Evolutionary conservation across 2,329 filamentous ascomycete genomes (phyloP).

Genomic region (Fusarium euwallaceae): DNA sequence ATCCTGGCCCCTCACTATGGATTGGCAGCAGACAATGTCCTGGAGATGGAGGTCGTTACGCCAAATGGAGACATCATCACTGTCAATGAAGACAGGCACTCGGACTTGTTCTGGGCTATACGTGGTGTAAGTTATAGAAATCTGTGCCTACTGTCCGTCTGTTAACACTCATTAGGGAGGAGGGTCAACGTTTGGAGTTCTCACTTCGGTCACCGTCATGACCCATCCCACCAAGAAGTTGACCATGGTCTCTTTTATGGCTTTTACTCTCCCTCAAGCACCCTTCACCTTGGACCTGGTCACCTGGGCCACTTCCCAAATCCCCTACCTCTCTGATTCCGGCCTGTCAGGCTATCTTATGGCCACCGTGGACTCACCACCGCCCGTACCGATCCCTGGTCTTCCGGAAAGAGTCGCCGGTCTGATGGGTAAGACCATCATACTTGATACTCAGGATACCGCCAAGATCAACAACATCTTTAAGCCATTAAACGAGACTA

Average conservation of each 20-base stretch:
- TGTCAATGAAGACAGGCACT: conserved; percentile 64
- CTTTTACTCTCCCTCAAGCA: conserved; percentile 41
- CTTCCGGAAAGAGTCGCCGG: conserved; percentile 51
- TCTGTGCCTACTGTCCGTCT: too few species aligned
- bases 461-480: conserved; percentile 48
- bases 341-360: conserved; percentile 64
- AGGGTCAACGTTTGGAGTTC: conserved; percentile 71
- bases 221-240: conserved; percentile 59
- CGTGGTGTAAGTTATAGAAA: conserved; percentile 60
- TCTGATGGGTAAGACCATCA: conserved; percentile 48
- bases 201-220: conserved; percentile 68
- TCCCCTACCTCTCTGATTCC: conserved; percentile 61
- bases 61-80: conserved; percentile 62
- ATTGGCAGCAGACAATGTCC: conserved; percentile 70
- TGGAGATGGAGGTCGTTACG: conserved; percentile 69
- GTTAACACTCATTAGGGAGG: conserved; percentile 57
- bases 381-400: conserved; percentile 52
- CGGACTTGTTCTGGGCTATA: conserved; percentile 74
- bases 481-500: conserved; percentile 52
- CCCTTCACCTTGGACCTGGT: conserved; percentile 61
- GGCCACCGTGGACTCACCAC: conserved; percentile 52
- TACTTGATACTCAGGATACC: conserved; percentile 52
- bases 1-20: conserved; percentile 66
- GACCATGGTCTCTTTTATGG: conserved; percentile 36
- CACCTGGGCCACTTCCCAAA: conserved; percentile 58